These are phyloP conservation scores for Chytriomyces sp. DNA, from an alignment of 192 early-diverging fungal species.

Conservation along the genomic window DNA sequence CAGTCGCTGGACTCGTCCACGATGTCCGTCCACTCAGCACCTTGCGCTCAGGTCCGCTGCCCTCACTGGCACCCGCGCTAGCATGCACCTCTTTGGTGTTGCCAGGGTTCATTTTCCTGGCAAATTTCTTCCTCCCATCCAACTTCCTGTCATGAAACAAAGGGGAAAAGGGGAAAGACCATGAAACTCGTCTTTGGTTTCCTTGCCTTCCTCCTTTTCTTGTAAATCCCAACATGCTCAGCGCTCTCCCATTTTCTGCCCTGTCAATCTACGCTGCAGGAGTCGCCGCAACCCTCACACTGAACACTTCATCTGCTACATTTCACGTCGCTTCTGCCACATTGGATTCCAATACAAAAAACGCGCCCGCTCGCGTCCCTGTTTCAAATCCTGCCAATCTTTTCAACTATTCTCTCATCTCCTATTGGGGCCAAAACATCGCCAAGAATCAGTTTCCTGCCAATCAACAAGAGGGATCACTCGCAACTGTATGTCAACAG, in stretches of 20 bases:
- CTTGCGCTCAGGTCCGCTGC: too few species aligned
- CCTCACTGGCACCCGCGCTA: neutral
- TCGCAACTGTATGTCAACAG: slow-evolving; percentile 28
- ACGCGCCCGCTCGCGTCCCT: neutral
- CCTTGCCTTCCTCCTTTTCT: neutral
- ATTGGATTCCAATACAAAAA: neutral
- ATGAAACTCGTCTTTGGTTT: neutral
- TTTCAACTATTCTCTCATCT: slow-evolving; percentile 28
- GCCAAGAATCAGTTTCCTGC: slow-evolving; percentile 22
- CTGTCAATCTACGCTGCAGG: too few species aligned
- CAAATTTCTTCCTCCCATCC: neutral
- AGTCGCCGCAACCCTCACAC: too few species aligned
- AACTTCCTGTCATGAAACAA: neutral
- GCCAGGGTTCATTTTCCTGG: neutral
- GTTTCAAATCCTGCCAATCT: too few species aligned
- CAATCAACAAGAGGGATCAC: slow-evolving; percentile 23
- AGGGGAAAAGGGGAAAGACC: neutral
- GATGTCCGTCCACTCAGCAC: too few species aligned
- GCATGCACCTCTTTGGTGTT: neutral
- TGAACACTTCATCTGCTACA: too few species aligned
- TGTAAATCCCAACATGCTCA: too few species aligned
- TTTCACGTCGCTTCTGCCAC: neutral
- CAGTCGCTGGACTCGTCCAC: neutral
- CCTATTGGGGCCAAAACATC: slow-evolving; percentile 43
- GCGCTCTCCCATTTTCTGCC: neutral